Base-by-base conservation (phyloP, 2,329 filamentous ascomycete species). In the Plenodomus lindquistii region DNA sequence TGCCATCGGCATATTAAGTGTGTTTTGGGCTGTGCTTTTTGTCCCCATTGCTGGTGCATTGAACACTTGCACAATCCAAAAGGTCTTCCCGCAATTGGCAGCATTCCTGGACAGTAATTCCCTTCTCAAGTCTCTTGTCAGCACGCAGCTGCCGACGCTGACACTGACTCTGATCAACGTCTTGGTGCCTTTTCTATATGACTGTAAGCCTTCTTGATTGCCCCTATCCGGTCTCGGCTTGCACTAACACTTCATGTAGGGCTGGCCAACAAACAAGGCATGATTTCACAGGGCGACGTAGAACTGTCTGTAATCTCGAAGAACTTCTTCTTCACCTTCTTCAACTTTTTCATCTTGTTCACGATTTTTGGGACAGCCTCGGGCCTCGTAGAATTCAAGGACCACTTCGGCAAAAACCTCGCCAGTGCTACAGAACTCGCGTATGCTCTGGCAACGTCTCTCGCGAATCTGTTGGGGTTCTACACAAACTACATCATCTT, bases 261-360 rank as follows among this genome's bases (percentile, higher is more conserved):
- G 77, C 82, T 99, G 10, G 91, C 93, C 2, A 92, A 92, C 69
- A 82, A 85, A 43, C 94, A 99, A 76, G 94, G 94, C 40, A 95
- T 95, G 86, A 90, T 96, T 42, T 97, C 94, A 0, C 89, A 91
- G 61, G 91, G 91, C 37, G 94, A 99, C 54, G 86, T 99, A 18
- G 94, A 97, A 72, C 80, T 99, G 6, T 97, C 94, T 0, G 81
- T 95, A 37, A 93, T 99, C 57, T 96, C 91, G 44, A 99, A 99
- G 77, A 99, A 97, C 73, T 99, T 97, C 76, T 96, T 97, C 80
- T 99, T 99, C 70, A 92, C 89, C 9, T 99, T 99, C 74, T 97
- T 99, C 83, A 99, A 99, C 74, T 90, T 97, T 48, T 99, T 99
- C 74, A 83, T 97, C 42, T 84, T 97, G 37, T 97, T 97, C 70